phyloP scores from a whole-genome alignment of 208 protist species.

The Trypanosoma melophagium region DNA sequence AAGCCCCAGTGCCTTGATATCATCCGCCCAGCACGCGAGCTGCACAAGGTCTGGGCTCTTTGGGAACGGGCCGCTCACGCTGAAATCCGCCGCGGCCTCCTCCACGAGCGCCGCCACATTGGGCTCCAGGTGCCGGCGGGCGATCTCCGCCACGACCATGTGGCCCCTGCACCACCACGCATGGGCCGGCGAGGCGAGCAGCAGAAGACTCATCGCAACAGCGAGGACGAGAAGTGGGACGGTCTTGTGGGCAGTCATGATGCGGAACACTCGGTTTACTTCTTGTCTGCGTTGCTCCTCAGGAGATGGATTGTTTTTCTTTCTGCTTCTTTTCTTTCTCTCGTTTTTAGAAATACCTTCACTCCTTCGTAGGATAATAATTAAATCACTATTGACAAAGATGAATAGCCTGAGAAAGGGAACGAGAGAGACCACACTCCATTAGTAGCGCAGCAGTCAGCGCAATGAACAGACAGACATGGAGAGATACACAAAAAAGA shows the following conservation, averaged over 20 bases:
- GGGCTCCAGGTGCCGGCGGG: slow-evolving; percentile 41
- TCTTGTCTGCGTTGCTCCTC: too few relatives aligned
- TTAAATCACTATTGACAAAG: too few relatives aligned
- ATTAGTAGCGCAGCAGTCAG: too few relatives aligned
- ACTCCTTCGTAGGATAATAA: too few relatives aligned
- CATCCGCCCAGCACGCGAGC: slow-evolving; percentile 80
- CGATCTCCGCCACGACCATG: slow-evolving; percentile 87
- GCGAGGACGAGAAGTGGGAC: neutral
- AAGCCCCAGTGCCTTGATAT: slow-evolving; percentile 63
- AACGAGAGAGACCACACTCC: too few relatives aligned
- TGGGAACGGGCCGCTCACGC: slow-evolving; percentile 61
- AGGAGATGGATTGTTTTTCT: too few relatives aligned
- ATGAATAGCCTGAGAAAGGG: too few relatives aligned
- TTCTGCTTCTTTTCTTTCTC: too few relatives aligned
- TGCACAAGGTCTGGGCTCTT: slow-evolving; percentile 63
- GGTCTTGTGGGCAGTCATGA: neutral
- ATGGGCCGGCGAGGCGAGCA: slow-evolving; percentile 15
- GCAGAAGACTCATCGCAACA: slow-evolving; percentile 22
- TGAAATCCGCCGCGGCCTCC: slow-evolving; percentile 32
- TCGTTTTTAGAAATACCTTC: too few relatives aligned
- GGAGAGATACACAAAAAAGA: too few relatives aligned
- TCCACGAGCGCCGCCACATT: slow-evolving; percentile 39
- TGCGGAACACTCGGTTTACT: too few relatives aligned
- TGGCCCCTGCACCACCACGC: slow-evolving; percentile 82
- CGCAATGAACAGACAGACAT: too few relatives aligned